Base-by-base conservation (phyloP, 2,329 filamentous ascomycete species). In the Hymenoscyphus repandus region DNA sequence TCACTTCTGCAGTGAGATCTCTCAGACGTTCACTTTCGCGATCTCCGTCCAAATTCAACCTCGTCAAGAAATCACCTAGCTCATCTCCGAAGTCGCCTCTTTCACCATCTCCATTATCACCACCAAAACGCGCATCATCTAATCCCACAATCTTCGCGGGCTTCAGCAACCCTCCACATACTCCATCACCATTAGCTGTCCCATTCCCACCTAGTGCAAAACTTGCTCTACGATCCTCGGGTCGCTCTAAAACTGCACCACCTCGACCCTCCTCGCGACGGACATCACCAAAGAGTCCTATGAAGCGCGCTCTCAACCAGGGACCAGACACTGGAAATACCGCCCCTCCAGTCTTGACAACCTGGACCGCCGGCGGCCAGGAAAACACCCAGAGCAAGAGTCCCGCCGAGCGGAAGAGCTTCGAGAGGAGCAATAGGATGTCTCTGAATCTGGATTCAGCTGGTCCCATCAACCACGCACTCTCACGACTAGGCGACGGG, bases 1-100 rank as follows among this genome's bases (percentile, higher is more conserved):
- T 89, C 58, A 85, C 87, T 55, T 83, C 88, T 45, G 85, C 88
- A 52, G 87, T 96, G 57, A 82, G 89, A 65, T 88, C 90, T 63
- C 76, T 96, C 52, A 81, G 91, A 58, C 87, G 90, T 61, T 96
- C 92, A 22, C 77, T 96, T 57, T 96, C 91, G 51, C 82, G 90
- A 62, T 96, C 92, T n/a, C 92, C 92, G 10, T 96, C 92, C 31
- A 95, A 93, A 68, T 92, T 93, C 67, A 78, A 80, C 50, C 73
- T 95, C 47, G 73, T 80, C 59, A 74, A 72, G 11, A 67, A 64
- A 51, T 64, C 65, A 30, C 62, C 65, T 18, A 66, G 60, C 50
- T 59, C 66, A 56, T 79, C 82, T 49, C 71, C 73, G 41, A 76
- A 75, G 43, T 80, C 79, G 41, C 75, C 78, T 33, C 71, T 82